A percentile compares a stretch with the other conserved stretches of the same genome.
phyloP scores from a whole-genome alignment of 805 yeast species.

The Kockiozyma suomiensis region DNA sequence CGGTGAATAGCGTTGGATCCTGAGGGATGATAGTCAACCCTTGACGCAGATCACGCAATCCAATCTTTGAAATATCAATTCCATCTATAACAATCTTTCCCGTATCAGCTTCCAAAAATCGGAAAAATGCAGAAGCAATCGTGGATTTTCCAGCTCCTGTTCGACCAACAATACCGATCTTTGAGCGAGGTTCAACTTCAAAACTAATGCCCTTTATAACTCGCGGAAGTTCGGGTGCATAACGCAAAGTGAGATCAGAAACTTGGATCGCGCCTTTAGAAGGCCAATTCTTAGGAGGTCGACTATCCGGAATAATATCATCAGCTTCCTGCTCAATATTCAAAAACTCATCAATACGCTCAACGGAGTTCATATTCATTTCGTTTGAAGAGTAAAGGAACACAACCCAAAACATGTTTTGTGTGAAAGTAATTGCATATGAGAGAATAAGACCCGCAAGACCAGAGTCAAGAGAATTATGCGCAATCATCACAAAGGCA shows the following conservation, averaged over 20 bases:
- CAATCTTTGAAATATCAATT: constrained; percentile 61
- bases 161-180: constrained; percentile 95
- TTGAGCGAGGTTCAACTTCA: constrained; percentile 72
- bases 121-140: constrained; percentile 87
- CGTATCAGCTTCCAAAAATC: constrained; percentile 55
- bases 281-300: constrained; percentile 86
- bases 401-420: constrained; percentile 88
- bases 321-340: constrained; percentile 84
- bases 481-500: constrained; percentile 67
- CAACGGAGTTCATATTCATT: constrained; percentile 96
- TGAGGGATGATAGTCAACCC: constrained; percentile 76
- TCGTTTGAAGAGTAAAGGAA: constrained; percentile 87
- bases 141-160: constrained; percentile 99
- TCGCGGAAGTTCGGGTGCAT: constrained; percentile 84
- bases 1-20: constrained; percentile 77
- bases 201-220: constrained; percentile 88
- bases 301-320: constrained; percentile 58
- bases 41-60: constrained; percentile 63
- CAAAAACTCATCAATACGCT: constrained; percentile 85
- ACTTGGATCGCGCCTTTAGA: constrained; percentile 75
- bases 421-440: constrained; percentile 87
- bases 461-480: constrained; percentile 79
- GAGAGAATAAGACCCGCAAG: constrained; percentile 92
- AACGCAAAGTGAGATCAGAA: constrained; percentile 74
- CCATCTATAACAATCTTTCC: constrained; percentile 70